Evolutionary conservation across 352 stramenopile species (phyloP).

Genomic region (Phytophthora megakarya): DNA sequence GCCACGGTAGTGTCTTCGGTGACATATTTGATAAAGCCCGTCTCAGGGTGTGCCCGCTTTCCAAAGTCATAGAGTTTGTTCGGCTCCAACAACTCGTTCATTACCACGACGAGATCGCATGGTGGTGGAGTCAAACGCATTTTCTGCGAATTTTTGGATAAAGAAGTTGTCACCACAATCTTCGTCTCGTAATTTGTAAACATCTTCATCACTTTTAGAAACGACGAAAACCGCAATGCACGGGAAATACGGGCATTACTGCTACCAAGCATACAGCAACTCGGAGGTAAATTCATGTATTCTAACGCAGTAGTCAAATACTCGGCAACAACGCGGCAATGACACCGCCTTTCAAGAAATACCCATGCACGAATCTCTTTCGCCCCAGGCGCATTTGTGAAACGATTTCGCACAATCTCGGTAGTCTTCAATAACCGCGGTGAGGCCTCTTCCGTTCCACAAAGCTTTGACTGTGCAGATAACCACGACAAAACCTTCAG

Average conservation of each 20-base stretch:
- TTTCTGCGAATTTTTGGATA: conserved; percentile 60
- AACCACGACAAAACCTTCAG: conserved; percentile 67
- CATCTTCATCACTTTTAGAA: conserved; percentile 68
- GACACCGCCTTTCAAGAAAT: conserved; percentile 71
- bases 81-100: conserved; percentile 77
- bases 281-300: conserved; percentile 51
- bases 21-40: conserved; percentile 76
- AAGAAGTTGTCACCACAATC: conserved; percentile 81
- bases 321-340: conserved; percentile 77
- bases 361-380: conserved; percentile 54
- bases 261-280: conserved; percentile 78
- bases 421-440: conserved; percentile 64
- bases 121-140: conserved; percentile 43
- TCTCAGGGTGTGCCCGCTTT: conserved; percentile 43
- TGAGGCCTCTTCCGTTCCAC: conserved; percentile 46
- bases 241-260: conserved; percentile 69
- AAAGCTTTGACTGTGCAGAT: conserved; percentile 31
- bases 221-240: conserved; percentile 65
- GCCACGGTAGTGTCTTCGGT: conserved; percentile 42
- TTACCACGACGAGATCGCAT: conserved; percentile 76
- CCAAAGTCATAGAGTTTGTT: conserved; percentile 77
- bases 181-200: conserved; percentile 59
- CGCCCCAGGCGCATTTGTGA: conserved; percentile 38
- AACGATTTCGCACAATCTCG: conserved; percentile 50
- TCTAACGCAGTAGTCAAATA: conserved; percentile 64